Conservation (phyloP, 257 asterid genomes). For the Gardenia jasminoides region DNA sequence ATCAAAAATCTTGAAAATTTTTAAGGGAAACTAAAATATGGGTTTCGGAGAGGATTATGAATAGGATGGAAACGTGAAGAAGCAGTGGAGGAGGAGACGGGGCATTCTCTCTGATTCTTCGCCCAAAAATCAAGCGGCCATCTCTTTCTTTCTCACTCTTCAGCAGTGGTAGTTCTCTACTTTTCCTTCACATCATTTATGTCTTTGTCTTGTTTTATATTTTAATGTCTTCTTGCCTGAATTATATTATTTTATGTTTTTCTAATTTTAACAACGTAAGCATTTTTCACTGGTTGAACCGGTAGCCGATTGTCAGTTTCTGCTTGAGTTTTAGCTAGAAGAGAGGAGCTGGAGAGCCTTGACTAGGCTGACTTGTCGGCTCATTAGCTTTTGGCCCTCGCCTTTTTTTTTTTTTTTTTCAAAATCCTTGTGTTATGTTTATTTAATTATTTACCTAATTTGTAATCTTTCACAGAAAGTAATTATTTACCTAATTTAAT, state of each 20-base stretch:
- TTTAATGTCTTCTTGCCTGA: slow-evolving; percentile 26
- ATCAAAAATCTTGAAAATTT: not conserved
- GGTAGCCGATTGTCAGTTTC: slow-evolving; percentile 24
- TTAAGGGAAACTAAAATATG: slow-evolving; percentile 8
- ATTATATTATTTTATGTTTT: slow-evolving; percentile 12
- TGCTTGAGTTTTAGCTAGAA: not conserved
- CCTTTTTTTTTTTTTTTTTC: not conserved
- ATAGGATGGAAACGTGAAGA: not conserved
- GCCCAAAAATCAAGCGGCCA: slow-evolving; percentile 31
- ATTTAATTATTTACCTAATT: not conserved
- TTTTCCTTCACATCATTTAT: slow-evolving; percentile 9
- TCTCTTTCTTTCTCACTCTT: slow-evolving; percentile 20
- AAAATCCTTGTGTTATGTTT: not conserved
- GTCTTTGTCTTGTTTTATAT: slow-evolving; percentile 27
- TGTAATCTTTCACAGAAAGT: not conserved
- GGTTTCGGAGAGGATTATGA: slow-evolving; percentile 3
- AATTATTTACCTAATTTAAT: no score
- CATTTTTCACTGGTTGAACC: slow-evolving; percentile 31
- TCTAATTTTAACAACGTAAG: slow-evolving; percentile 10
- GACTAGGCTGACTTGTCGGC: not conserved
- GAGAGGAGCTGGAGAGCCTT: not conserved
- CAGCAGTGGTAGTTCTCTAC: slow-evolving; percentile 2
- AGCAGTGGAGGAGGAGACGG: slow-evolving; percentile 3
- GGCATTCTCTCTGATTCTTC: slow-evolving; percentile 25
- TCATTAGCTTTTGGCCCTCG: not conserved